Percentiles rank a stretch among this genome's conserved stretches.
These are phyloP conservation scores for Hyphopichia pseudoburtonii DNA, from an alignment of 1,139 yeast genomes.

Conservation along the genomic window DNA sequence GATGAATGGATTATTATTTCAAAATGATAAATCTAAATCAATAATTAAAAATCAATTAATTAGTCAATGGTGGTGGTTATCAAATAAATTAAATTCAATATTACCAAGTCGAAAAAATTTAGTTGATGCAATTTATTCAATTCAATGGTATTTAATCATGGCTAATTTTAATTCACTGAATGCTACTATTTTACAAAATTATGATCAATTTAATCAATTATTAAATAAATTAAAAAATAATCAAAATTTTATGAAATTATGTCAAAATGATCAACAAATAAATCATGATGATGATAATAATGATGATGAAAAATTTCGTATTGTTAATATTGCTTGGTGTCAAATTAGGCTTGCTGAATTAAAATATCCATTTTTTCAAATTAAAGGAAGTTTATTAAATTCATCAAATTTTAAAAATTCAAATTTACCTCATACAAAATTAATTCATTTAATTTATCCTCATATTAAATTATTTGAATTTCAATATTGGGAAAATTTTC, in stretches of 20 bases:
- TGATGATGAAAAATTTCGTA: background rate
- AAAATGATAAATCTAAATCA: conserved; percentile 6
- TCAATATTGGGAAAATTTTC: conserved; percentile 6
- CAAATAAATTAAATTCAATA: background rate
- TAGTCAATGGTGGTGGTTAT: background rate
- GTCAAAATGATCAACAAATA: too few relatives aligned
- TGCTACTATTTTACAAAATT: conserved; percentile 25
- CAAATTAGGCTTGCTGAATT: conserved; percentile 30
- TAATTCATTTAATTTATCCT: conserved; percentile 17
- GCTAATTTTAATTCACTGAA: conserved; percentile 24
- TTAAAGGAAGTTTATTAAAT: conserved; percentile 29
- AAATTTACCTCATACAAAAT: conserved; percentile 25
- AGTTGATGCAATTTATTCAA: conserved; percentile 25
- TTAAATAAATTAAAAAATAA: conserved; percentile 28
- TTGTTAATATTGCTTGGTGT: conserved; percentile 20
- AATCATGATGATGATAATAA: background rate
- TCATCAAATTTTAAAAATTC: conserved; percentile 28
- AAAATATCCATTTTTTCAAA: conserved; percentile 31
- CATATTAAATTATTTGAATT: background rate
- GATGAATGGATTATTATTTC: conserved; percentile 24
- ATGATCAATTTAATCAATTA: conserved; percentile 32
- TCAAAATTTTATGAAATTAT: conserved; percentile 23
- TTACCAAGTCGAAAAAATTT: conserved; percentile 9
- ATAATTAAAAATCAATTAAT: background rate
- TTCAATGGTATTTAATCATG: conserved; percentile 31